Evolutionary conservation across 805 yeast genomes (phyloP).

Genomic region (Yarrowia sp.): DNA sequence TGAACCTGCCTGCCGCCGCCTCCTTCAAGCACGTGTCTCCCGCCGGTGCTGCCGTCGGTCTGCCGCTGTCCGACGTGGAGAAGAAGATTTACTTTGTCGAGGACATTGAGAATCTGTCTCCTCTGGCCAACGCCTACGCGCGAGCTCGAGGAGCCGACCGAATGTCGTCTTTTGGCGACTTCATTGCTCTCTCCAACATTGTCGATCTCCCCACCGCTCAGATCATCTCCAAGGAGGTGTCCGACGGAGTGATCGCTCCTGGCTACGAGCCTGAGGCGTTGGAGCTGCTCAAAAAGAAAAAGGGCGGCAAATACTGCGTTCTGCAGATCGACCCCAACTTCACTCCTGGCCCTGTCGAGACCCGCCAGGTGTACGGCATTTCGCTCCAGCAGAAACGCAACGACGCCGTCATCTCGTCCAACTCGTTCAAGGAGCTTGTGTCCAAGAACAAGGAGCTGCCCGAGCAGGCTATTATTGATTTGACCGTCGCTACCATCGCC

Average conservation of each 20-base stretch:
- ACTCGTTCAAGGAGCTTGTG: conserved; percentile 90
- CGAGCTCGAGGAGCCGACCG: conserved; percentile 99
- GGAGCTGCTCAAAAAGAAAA: conserved; percentile 85
- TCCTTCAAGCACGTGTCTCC: conserved; percentile 99
- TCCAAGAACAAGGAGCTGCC: conserved; percentile 85
- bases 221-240: conserved; percentile 95
- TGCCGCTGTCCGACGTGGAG: conserved; percentile 89
- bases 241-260: conserved; percentile 99
- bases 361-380: conserved; percentile 96
- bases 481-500: conserved; percentile 96
- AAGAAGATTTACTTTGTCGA: conserved; percentile 94
- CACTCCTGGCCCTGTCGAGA: conserved; percentile 80
- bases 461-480: conserved; percentile 90
- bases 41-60: conserved; percentile 98
- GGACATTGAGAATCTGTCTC: conserved; percentile 93
- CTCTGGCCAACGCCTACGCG: conserved; percentile 97
- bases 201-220: conserved; percentile 96
- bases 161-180: conserved; percentile 99
- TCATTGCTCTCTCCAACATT: conserved; percentile 94
- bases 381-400: conserved; percentile 96
- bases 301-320: conserved; percentile 96
- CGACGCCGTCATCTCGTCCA: conserved; percentile 91
- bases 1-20: conserved; percentile 98
- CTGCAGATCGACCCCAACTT: conserved; percentile 95
- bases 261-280: conserved; percentile 93